A percentile compares a stretch with the other conserved stretches of the same genome.
Evolutionary conservation across 805 yeast genomes (phyloP).

Genomic region (Saccharomycopsis sp.): DNA sequence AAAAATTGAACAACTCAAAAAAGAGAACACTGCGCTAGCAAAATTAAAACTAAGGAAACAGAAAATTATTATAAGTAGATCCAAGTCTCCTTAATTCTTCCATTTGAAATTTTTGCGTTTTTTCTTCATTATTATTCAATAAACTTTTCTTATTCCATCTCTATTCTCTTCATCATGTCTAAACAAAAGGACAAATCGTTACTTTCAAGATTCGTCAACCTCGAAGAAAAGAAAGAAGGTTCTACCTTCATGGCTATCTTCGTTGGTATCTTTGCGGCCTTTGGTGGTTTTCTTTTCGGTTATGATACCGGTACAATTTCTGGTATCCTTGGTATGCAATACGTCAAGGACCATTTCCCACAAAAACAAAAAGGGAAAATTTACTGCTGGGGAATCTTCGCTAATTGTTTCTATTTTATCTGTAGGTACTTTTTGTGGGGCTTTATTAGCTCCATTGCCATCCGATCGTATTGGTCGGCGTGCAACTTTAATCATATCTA

Average conservation of each 20-base stretch:
- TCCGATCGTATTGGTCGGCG: slow-evolving; percentile 52
- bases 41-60: no score
- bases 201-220: slow-evolving; percentile 1
- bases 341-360: slow-evolving; percentile 40
- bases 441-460: slow-evolving; percentile 51
- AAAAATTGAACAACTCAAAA: no score
- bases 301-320: slow-evolving; percentile 65
- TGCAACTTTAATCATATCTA: slow-evolving; percentile 36
- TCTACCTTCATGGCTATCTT: slow-evolving; percentile 34
- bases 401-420: slow-evolving; percentile 66
- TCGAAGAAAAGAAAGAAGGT: slow-evolving; percentile 32
- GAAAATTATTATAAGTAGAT: no score
- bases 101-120: no score
- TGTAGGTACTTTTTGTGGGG: slow-evolving; percentile 68
- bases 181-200: no score
- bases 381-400: slow-evolving; percentile 43
- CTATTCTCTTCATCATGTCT: no score
- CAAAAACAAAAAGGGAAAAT: slow-evolving; percentile 29
- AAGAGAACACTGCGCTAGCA: no score
- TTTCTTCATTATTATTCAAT: no score
- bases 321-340: slow-evolving; percentile 60
- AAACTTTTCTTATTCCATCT: no score
- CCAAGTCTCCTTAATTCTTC: no score
- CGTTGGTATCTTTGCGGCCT: slow-evolving; percentile 56
- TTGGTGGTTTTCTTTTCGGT: slow-evolving; percentile 61